Base-by-base conservation (phyloP, 306 rosid genomes). In the Fagus crenata region DNA sequence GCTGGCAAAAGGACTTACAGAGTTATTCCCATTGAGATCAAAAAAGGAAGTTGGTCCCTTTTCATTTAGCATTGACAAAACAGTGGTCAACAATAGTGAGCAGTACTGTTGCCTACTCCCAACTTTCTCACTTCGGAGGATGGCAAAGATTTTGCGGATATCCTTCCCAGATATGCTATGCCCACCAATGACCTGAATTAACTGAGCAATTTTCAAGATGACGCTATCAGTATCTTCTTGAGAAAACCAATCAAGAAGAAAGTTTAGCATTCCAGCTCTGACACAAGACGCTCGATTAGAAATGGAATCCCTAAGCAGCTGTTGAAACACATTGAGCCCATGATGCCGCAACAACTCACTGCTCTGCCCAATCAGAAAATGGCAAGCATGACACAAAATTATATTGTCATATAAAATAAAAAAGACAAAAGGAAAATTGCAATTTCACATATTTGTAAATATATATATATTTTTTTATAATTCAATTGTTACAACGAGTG, bases 31-130 rank as follows among this genome's bases (percentile, higher is more conserved):
- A 65, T 83, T 83, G 63, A 90, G 86, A 82, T 95, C 98, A 86
- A 95, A 95, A 84, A 95, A 95, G 79, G 97, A 96, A 76, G 98
- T 92, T 2, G 98, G 98, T 65, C 98, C 98, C 84, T 95, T 95
- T 79, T 92, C 98, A 35, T 91, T 87, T 73, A 95, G 84, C 98
- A 95, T 92, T 73, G 98, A 86, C 82, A 86, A 81, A 78, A 95
- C 88, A 81, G 90, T 95, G 70, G 89, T 81, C 87, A 95, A 86
- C 87, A 95, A 77, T 79, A 95, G 84, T 56, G 97, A 95, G 89
- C 92, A 86, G 83, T 90, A 92, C 56, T 87, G 89, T 81, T 90
- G 92, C 84, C 77, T 89, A 78, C 60, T 82, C 81, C 92, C 93
- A 82, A 95, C 90, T 87, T 89, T 90, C 89, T 92, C 97, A 76